Percentiles rank a stretch among this genome's conserved stretches.
Conservation (phyloP, 148 eudicot species). For the Chenopodium suecicum region DNA sequence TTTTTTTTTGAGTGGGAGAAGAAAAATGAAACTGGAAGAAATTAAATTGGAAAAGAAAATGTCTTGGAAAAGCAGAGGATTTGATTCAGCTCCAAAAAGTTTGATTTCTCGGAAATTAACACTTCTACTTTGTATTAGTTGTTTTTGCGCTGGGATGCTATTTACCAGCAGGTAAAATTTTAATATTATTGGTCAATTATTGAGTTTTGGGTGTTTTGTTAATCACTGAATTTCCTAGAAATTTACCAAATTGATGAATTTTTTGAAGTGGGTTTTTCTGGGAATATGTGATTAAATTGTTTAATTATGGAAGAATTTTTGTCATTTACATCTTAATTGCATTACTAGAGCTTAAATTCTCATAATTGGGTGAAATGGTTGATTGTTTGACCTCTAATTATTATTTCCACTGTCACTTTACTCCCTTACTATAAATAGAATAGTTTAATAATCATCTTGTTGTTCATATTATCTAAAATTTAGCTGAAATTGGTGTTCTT, state of each 20-base stretch:
- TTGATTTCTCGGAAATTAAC: constrained; percentile 53
- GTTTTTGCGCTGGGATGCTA: constrained; percentile 83
- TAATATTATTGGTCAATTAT: not conserved
- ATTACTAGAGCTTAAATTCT: not conserved
- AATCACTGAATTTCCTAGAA: not conserved
- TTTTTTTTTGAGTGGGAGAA: not conserved
- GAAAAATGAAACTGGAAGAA: not conserved
- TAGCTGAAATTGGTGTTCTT: not conserved
- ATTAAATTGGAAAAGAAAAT: constrained; percentile 20
- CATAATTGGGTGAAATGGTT: not conserved
- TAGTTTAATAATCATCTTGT: not conserved
- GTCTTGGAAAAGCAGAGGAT: constrained; percentile 62
- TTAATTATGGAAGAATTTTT: not conserved
- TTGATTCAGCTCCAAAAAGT: constrained; percentile 47
- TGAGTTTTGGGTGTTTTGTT: constrained; percentile 5
- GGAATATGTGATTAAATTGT: constrained; percentile 14
- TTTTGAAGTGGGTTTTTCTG: constrained; percentile 4
- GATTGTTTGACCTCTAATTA: not conserved
- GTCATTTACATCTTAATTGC: constrained; percentile 6
- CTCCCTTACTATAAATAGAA: not conserved
- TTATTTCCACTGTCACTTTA: not conserved
- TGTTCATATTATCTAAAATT: not conserved
- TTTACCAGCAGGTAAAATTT: constrained; percentile 66
- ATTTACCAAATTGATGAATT: constrained; percentile 11
- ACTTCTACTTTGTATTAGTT: constrained; percentile 70